Base-by-base conservation (phyloP, 2,329 filamentous ascomycete genomes). In the Xylariaceae sp. region DNA sequence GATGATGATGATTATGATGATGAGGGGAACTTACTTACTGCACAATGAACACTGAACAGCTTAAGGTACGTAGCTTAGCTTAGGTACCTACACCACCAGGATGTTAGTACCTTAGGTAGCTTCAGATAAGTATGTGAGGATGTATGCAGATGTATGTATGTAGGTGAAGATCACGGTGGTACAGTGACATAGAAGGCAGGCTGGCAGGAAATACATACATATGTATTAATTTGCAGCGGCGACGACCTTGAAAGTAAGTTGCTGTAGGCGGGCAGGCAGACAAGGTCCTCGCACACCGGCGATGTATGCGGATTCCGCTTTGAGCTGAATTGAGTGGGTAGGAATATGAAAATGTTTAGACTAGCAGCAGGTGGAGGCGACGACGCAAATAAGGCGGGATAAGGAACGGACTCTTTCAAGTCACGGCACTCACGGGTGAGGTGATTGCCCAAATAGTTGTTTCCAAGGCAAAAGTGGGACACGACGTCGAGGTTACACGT, bases 261-360 rank as follows among this genome's bases (percentile, higher is more conserved):
- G 45, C 20, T 41, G 29, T 49, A 52, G 9, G 23, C 9, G 23
- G 4, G 59, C 50, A 61, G 59, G 59, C 59, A 61, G 59, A 59
- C 59, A 53, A 50, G 43, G 56, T 54, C 44, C 49, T 61, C 59
- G 59, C 56, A 61, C 48, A 48, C 40, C 41, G 5, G 14, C 32
- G 14, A 37, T 12, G 20, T 10, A 21, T 16, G 43, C 12, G 43
- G 43, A 20, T 7, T 20, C 23, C 7, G 20, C 43, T 26, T 21
- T 14, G 20, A 20, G 32, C 32, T 40, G 44, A 51, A 48, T 52
- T 56, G 47, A 57, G 44, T 50, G 16, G 41, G 47, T 44, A 50
- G 47, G 41, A 12, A 45, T 43, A 32, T 44, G 48, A 29, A 29
- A 10, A 3, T 16, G 21, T 40, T 44, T 44, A 18, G 26, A 45